Base-by-base conservation (phyloP, 2,329 filamentous ascomycete species). In the Exophiala sideris region DNA sequence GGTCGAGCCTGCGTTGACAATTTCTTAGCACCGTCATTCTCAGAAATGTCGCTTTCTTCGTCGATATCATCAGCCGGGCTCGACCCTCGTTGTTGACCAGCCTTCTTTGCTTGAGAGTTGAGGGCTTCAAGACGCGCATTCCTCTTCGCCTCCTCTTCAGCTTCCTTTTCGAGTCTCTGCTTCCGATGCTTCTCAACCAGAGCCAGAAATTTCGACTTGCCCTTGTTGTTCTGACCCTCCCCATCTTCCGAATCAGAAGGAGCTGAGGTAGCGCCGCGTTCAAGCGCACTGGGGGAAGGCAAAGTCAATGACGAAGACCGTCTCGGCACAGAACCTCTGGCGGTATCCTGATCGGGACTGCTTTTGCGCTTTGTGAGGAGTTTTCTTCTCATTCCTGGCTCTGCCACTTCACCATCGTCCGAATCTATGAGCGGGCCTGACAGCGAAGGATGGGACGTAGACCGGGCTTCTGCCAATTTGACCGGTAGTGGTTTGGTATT, bases 161-260 rank as follows among this genome's bases (percentile, higher is more conserved):
- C 82, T 64, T 94, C 86, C 48, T 78, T 83, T 3, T 82, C 86
- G 34, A 85, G 73, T 6, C 86, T 80, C 66, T 94, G 86, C 58
- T 85, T 79, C 46, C 85, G 82, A 66, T 92, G 94, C 63, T 83
- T 81, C 42, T 84, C 83, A 9, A 94, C 80, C 0, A 95, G 80
- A 6, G 86, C 87, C 57, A 84, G 76, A 64, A 95, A 85, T 4
- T 86, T 82, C 38, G 81, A 76, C 45, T 83, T 80, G 56, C 79
- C 52, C 9, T 51, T 73, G 50, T 70, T 48, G 11, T 56, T 61
- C 2, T 58, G 46, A 0, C 58, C 47, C 5, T 66, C 57, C 11
- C 61, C 57, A 39, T 65, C 56, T 11, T 62, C 60, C 10, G 61
- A 59, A 34, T 64, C 61, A 32, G 59, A 56, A 47, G 40, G 45